Evolutionary conservation across 441 rosid genomes (phyloP), one percentile per base, ranked within the genome.

Genomic region (Erysimum cheiri): DNA sequence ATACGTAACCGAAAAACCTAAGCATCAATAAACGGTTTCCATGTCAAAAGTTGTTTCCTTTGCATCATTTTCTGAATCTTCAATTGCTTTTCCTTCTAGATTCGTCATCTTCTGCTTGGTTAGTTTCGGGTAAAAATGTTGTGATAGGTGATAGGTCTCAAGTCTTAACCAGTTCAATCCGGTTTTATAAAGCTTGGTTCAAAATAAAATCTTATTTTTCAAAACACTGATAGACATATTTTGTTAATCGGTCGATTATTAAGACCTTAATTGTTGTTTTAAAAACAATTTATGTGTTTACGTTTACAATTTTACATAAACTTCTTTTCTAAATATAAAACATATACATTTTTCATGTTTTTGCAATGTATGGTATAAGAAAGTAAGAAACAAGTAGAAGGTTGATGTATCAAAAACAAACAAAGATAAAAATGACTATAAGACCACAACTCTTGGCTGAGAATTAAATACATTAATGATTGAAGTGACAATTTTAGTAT

Each of bases 381-480:
- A n/a, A n/a, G n/a, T n/a, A n/a, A n/a, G n/a, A n/a, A n/a, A n/a
- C n/a, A n/a, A n/a, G n/a, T n/a, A n/a, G n/a, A n/a, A n/a, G n/a
- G n/a, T n/a, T n/a, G n/a, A 60, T 70, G 40, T 36, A 26, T 37
- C 6, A 26, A 48, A 37, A 49, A 37, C 33, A 69, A 39, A 49
- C 43, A 60, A 28, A 22, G 3, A 4, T 2, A 9, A 32, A 14
- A 33, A 13, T 2, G 37, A n/a, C n/a, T 24, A 9, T 11, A 22
- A 35, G 75, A 62, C 69, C 14, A 43, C 17, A 56, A 56, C 49
- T 15, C 76, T 46, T 72, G 58, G 70, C 64, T 72, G 75, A 62
- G 9, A 71, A 62, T 6, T 62, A 64, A 71, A 4, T 48, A 48
- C 53, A 48, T 8, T 19, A 29, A 47, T 48, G 22, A 19, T 19